Evolutionary conservation across 805 yeast species (phyloP).

Genomic region (Alloascoidea hylecoeti): DNA sequence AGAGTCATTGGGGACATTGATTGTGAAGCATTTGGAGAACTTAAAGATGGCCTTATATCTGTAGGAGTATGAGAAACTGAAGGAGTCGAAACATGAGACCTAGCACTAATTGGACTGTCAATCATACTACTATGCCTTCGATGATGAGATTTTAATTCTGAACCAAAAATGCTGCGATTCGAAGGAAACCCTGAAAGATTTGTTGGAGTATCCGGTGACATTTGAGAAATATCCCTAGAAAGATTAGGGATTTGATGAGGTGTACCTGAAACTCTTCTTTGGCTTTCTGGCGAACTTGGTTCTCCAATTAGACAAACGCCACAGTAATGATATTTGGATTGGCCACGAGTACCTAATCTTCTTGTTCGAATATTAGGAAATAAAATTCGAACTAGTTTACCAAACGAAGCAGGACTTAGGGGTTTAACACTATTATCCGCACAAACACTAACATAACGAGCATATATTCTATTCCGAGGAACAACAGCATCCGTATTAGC

Average conservation of each 20-base stretch:
- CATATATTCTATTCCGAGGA: constrained; percentile 39
- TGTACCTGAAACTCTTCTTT: not conserved
- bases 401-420: constrained; percentile 48
- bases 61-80: not conserved
- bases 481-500: constrained; percentile 27
- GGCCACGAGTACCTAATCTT: constrained; percentile 55
- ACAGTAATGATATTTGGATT: constrained; percentile 58
- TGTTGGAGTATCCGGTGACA: not conserved
- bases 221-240: no score
- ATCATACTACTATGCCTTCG: no score
- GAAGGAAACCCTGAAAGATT: not conserved
- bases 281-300: not conserved
- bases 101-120: not conserved
- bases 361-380: constrained; percentile 49
- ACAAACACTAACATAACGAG: constrained; percentile 34
- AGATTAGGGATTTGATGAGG: not conserved
- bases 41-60: no score
- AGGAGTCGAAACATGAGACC: no score
- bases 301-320: constrained; percentile 31
- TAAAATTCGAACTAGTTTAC: constrained; percentile 38
- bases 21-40: not conserved
- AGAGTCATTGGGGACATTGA: constrained; percentile 18
- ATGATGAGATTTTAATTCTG: not conserved
- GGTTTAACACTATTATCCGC: constrained; percentile 31
- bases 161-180: not conserved